These are phyloP conservation scores for Leavenworthia alabamica DNA, from an alignment of 345 rosid species.

Conservation along the genomic window DNA sequence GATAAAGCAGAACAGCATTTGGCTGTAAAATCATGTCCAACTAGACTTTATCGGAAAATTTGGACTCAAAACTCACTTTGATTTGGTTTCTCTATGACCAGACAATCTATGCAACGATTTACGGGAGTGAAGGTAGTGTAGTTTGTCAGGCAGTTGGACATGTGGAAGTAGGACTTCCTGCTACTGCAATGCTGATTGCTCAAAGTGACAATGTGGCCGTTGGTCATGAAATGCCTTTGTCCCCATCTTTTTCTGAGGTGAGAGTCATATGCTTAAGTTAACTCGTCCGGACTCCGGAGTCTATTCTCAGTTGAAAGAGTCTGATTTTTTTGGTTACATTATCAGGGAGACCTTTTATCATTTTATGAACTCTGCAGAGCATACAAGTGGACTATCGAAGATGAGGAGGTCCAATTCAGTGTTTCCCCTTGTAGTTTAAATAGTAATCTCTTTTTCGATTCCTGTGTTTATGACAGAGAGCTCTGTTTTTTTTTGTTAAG, in stretches of 20 bases:
- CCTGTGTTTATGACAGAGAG: neutral
- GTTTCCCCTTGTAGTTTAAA: neutral
- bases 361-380: constrained; percentile 71
- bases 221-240: constrained; percentile 64
- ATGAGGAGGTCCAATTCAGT: constrained; percentile 54
- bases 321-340: constrained; percentile 23
- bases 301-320: constrained; percentile 7
- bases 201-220: constrained; percentile 82
- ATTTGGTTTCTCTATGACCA: constrained; percentile 31
- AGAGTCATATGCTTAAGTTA: constrained; percentile 29
- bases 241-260: constrained; percentile 75
- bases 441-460: neutral
- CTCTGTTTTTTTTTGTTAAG: constrained; percentile 33
- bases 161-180: constrained; percentile 67
- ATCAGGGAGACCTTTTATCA: constrained; percentile 77
- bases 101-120: constrained; percentile 62
- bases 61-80: constrained; percentile 2
- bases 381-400: constrained; percentile 67
- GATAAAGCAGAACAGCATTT: neutral
- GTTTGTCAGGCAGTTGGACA: constrained; percentile 60
- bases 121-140: constrained; percentile 47
- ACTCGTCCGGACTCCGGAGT: constrained; percentile 4
- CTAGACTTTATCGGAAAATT: neutral
- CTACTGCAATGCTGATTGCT: constrained; percentile 50
- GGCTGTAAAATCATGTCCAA: neutral